Conservation (phyloP, 2,329 filamentous ascomycete genomes). For the Ophiocordyceps sinensis region DNA sequence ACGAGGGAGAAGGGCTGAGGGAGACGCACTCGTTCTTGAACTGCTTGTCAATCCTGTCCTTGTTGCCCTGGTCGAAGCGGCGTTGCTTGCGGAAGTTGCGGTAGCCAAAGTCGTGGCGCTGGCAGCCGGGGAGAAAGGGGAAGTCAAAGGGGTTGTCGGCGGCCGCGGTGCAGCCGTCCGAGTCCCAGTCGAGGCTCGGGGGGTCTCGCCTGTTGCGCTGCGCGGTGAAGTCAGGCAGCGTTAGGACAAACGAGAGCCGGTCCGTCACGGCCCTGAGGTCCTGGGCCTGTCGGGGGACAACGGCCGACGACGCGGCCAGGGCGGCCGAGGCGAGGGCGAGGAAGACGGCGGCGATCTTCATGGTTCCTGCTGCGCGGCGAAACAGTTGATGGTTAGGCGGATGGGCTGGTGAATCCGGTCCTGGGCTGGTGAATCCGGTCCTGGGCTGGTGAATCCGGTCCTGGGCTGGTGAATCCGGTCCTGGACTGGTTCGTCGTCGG, state of each 20-base stretch:
- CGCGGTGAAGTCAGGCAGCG: slow-evolving; percentile 25
- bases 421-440: too few relatives aligned
- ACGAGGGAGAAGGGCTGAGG: background rate
- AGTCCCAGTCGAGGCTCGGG: slow-evolving; percentile 22
- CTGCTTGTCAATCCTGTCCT: slow-evolving; percentile 31
- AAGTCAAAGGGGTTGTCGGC: slow-evolving; percentile 30
- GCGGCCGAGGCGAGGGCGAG: slow-evolving; percentile 10
- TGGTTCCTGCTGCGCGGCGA: slow-evolving; percentile 4
- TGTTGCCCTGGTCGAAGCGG: slow-evolving; percentile 27
- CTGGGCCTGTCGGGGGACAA: slow-evolving; percentile 3
- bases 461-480: too few relatives aligned
- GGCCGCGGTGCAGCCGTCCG: slow-evolving; percentile 26
- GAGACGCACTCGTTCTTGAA: slow-evolving; percentile 28
- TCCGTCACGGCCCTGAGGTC: slow-evolving; percentile 23
- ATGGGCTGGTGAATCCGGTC: too few relatives aligned
- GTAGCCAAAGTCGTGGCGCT: slow-evolving; percentile 44
- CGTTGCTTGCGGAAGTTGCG: slow-evolving; percentile 34
- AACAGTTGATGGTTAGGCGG: too few relatives aligned
- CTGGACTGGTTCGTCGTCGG: too few relatives aligned
- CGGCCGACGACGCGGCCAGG: slow-evolving; percentile 8
- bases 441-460: too few relatives aligned
- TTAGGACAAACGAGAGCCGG: slow-evolving; percentile 27
- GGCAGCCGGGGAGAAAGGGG: slow-evolving; percentile 28
- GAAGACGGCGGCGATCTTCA: slow-evolving; percentile 16
- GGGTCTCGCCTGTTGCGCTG: slow-evolving; percentile 25